phyloP scores from a whole-genome alignment of 345 rosid genomes.

The Adansonia digitata region DNA sequence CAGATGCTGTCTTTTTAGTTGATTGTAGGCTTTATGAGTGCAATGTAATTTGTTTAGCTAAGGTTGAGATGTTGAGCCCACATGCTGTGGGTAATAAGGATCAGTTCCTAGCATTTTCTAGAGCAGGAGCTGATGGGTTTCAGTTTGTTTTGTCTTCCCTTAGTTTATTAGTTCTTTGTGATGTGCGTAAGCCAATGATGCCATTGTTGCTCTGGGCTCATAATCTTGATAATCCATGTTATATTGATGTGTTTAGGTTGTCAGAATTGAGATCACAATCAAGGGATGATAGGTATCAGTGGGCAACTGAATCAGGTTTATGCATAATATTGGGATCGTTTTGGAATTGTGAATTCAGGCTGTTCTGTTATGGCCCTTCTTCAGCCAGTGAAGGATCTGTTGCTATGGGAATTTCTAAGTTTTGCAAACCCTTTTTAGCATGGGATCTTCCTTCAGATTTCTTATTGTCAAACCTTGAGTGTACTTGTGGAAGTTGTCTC shows the following conservation, averaged over 20 bases:
- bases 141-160: slow-evolving; percentile 54
- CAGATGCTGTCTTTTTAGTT: slow-evolving; percentile 55
- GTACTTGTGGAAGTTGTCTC: slow-evolving; percentile 56
- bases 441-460: slow-evolving; percentile 65
- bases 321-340: slow-evolving; percentile 63
- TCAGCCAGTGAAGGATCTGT: slow-evolving; percentile 16
- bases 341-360: slow-evolving; percentile 56
- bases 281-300: slow-evolving; percentile 24
- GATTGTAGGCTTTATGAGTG: slow-evolving; percentile 36
- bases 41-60: slow-evolving; percentile 39
- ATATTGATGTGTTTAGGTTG: slow-evolving; percentile 48
- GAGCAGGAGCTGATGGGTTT: slow-evolving; percentile 38
- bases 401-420: slow-evolving; percentile 21
- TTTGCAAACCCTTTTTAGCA: slow-evolving; percentile 35
- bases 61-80: slow-evolving; percentile 37
- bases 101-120: slow-evolving; percentile 43
- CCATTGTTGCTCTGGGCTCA: slow-evolving; percentile 69
- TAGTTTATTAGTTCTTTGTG: slow-evolving; percentile 49
- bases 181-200: slow-evolving; percentile 44
- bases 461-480: slow-evolving; percentile 36
- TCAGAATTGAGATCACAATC: slow-evolving; percentile 50
- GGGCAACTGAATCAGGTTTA: slow-evolving; percentile 41
- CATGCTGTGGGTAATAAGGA: slow-evolving; percentile 30
- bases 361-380: slow-evolving; percentile 66
- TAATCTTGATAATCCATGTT: slow-evolving; percentile 48